A percentile compares a stretch with the other conserved stretches of the same genome.
Conservation (phyloP, 768 basidiomycete species). For the Lactarius evosmus region DNA sequence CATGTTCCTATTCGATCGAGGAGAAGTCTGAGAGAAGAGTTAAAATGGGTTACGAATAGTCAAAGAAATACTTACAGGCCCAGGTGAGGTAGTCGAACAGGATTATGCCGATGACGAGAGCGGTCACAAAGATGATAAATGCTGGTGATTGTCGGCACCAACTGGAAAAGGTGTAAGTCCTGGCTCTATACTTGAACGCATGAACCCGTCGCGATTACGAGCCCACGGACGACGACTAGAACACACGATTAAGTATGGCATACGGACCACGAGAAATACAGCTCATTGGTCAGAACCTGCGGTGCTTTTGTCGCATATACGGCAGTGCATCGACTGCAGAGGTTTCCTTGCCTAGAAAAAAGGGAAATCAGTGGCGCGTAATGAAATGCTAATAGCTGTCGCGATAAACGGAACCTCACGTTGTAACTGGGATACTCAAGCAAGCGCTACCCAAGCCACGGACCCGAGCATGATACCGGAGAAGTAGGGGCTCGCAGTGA, state of each 20-base stretch:
- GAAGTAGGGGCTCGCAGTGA: conserved; percentile 89
- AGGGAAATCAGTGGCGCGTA: not conserved
- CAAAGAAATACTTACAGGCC: conserved; percentile 60
- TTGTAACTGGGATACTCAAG: conserved; percentile 73
- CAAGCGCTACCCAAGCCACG: conserved; percentile 81
- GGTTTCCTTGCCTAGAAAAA: conserved; percentile 82
- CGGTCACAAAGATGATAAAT: conserved; percentile 92
- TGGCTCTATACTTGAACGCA: not conserved
- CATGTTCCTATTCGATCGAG: too few species aligned
- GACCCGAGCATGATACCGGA: conserved; percentile 84
- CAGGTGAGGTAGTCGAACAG: conserved; percentile 83
- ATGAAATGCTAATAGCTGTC: not conserved
- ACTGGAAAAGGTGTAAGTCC: conserved; percentile 45
- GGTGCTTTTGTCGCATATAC: conserved; percentile 85
- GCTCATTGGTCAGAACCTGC: conserved; percentile 91
- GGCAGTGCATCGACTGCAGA: conserved; percentile 92
- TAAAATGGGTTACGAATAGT: conserved; percentile 3
- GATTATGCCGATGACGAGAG: conserved; percentile 76
- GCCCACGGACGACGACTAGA: conserved; percentile 96
- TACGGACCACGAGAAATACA: not conserved
- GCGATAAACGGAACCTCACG: conserved; percentile 43
- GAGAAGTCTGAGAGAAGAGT: conserved; percentile 50
- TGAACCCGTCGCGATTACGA: conserved; percentile 87
- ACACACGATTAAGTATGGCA: conserved; percentile 14
- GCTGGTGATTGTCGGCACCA: conserved; percentile 90